These are phyloP conservation scores for Hericium alpestre DNA, from an alignment of 768 basidiomycete species.

Conservation along the genomic window DNA sequence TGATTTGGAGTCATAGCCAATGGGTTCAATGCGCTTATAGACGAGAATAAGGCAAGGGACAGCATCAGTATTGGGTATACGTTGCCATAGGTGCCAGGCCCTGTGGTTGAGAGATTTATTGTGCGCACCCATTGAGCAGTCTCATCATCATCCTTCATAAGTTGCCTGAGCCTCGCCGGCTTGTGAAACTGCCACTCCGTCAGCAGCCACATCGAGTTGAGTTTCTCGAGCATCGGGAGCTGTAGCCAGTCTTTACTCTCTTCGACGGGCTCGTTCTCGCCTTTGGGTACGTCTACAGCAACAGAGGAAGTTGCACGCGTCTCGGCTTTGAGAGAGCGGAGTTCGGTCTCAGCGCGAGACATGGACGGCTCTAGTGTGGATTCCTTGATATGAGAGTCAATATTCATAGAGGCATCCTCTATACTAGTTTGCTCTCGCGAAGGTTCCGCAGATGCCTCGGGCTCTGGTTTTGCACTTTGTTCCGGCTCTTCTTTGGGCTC, in stretches of 20 bases:
- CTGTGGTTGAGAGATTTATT: background rate
- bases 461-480: background rate
- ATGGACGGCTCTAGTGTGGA: background rate
- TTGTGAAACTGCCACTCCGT: constrained; percentile 87
- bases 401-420: background rate
- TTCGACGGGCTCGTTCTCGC: constrained; percentile 14
- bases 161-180: constrained; percentile 50
- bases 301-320: background rate
- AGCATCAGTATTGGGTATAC: background rate
- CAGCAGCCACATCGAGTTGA: constrained; percentile 63
- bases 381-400: background rate
- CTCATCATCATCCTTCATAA: constrained; percentile 77
- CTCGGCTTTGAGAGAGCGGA: constrained; percentile 4
- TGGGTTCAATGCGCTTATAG: constrained; percentile 67
- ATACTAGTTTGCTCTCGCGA: background rate
- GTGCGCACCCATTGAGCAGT: constrained; percentile 61
- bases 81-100: background rate
- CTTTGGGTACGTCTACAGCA: background rate
- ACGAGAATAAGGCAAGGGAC: background rate
- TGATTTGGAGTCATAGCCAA: constrained; percentile 69
- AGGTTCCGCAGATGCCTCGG: background rate
- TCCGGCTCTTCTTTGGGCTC: constrained; percentile 2
- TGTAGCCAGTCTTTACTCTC: constrained; percentile 59
- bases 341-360: background rate
- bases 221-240: constrained; percentile 58